Evolutionary conservation across 345 rosid species (phyloP), one percentile per base, ranked within the genome.

Genomic region (Murraya paniculata): DNA sequence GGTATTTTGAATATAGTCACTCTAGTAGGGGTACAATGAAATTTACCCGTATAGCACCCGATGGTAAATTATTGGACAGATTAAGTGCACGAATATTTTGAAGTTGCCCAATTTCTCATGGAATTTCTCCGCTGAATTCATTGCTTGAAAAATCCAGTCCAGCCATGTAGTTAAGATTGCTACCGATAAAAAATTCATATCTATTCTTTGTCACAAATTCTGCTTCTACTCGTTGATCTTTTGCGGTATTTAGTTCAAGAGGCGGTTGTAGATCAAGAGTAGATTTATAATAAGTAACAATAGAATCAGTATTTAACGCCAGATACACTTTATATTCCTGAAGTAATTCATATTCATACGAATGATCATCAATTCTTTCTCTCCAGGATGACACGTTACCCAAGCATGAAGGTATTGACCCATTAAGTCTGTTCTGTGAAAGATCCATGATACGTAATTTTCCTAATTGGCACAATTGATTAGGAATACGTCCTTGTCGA

Each of bases 221-320:
- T 2, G 3, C 45, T 3, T 4, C 13, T 21, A 10, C 50, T n/a
- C 1, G 13, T 9, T 9, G 45, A 39, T 39, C 3, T 39, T 0
- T 10, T 39, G 0, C 0, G 1, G 3, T 2, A 9, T 9, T 11
- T 39, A 0, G 3, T 39, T 39, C 45, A 39, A 0, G 2, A 1
- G 4, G 45, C 45, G 1, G 0, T 2, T 0, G 45, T 1, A 2
- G 45, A 9, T 9, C 1, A 10, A 67, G 30, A 9, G 19, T 38
- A 30, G 50, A 38, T 5, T 67, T 67, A 9, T 36, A 67, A 9
- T 4, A 67, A 38, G 28, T 1, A 38, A 0, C 19, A 9, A 1
- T 0, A 1, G 1, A 30, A 28, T 2, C 22, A 4, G 2, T 2
- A 8, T 0, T 38, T 1, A 8, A 14, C 0, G 5, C 19, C 33